Conservation (phyloP, 140 eudicot genomes). For the Ambrosia hybrid region DNA sequence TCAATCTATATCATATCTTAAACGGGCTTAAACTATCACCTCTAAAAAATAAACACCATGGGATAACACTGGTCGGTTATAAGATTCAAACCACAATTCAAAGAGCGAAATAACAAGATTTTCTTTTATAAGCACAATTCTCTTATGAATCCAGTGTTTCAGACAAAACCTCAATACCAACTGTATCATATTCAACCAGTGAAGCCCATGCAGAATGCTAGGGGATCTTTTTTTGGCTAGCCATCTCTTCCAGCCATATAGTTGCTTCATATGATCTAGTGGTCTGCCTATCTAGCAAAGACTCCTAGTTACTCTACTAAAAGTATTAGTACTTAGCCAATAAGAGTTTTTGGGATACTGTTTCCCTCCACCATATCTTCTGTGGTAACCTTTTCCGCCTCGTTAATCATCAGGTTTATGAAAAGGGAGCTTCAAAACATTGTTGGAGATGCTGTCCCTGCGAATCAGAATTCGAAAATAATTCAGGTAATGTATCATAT, state of each 20-base stretch:
- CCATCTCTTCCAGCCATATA: constrained; percentile 92
- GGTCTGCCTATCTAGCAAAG: constrained; percentile 61
- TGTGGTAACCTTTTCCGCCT: too few relatives aligned
- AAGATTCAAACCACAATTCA: background rate
- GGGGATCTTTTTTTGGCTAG: constrained; percentile 62
- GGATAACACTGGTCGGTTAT: background rate
- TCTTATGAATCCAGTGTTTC: constrained; percentile 23
- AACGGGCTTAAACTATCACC: too few relatives aligned
- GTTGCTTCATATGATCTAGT: constrained; percentile 53
- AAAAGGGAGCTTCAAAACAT: too few relatives aligned
- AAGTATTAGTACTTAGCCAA: constrained; percentile 18
- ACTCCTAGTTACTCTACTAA: constrained; percentile 49
- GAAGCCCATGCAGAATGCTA: constrained; percentile 56
- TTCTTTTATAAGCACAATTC: background rate
- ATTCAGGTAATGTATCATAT: too few relatives aligned
- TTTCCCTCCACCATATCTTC: too few relatives aligned
- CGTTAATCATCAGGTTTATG: too few relatives aligned
- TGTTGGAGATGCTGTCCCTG: too few relatives aligned
- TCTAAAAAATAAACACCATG: too few relatives aligned
- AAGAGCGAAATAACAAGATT: background rate
- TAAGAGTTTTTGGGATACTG: too few relatives aligned
- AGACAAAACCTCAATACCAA: constrained; percentile 18
- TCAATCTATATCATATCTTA: too few relatives aligned
- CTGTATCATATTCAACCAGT: constrained; percentile 44
- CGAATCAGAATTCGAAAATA: too few relatives aligned